Evolutionary conservation across 345 rosid species (phyloP).

Genomic region (Pelargonium nanum): DNA sequence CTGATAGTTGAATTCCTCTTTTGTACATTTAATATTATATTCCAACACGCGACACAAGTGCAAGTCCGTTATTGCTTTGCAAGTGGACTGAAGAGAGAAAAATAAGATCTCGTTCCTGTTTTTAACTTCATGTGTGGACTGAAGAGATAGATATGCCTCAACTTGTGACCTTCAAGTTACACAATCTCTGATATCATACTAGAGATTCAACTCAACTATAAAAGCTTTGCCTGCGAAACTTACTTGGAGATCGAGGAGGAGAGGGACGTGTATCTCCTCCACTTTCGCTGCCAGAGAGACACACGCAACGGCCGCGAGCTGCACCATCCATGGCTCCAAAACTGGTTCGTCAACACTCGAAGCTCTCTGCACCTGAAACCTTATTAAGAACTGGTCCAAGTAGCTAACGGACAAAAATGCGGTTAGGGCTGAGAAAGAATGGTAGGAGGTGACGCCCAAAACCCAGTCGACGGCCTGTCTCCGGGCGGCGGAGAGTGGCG

Average conservation of each 20-base stretch:
- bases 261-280: slow-evolving; percentile 23
- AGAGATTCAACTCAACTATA: too few species aligned
- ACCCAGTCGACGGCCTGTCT: slow-evolving; percentile 21
- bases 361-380: slow-evolving; percentile 4
- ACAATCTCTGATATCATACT: too few species aligned
- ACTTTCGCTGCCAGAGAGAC: slow-evolving; percentile 31
- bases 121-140: not conserved
- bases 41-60: too few species aligned
- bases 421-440: slow-evolving; percentile 20
- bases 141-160: too few species aligned
- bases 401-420: slow-evolving; percentile 17
- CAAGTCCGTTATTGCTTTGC: not conserved
- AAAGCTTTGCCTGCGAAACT: too few species aligned
- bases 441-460: slow-evolving; percentile 13
- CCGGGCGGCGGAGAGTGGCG: slow-evolving; percentile 7
- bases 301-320: slow-evolving; percentile 24
- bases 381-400: slow-evolving; percentile 18
- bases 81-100: not conserved
- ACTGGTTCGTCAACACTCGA: slow-evolving; percentile 6
- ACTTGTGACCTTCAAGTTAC: too few species aligned
- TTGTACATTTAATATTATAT: too few species aligned
- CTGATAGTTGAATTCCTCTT: not conserved
- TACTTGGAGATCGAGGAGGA: slow-evolving; percentile 25
- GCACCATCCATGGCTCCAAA: slow-evolving; percentile 17
- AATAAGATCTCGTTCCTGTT: not conserved